Base-by-base conservation (phyloP, 2,329 filamentous ascomycete genomes). In the Lojkania enalia region DNA sequence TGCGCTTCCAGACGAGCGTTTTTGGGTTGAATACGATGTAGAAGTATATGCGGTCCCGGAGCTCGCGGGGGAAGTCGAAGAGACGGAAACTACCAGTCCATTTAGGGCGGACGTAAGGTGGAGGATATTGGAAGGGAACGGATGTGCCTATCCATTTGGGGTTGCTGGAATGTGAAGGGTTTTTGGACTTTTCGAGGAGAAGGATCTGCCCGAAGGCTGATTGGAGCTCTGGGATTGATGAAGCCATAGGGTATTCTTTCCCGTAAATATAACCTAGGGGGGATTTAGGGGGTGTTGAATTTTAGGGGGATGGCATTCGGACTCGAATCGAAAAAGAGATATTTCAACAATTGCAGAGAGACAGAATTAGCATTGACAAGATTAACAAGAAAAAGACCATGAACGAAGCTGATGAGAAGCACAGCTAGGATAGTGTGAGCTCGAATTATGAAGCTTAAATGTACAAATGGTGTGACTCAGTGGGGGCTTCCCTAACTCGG, bases 31-130 rank as follows among this genome's bases (percentile, higher is more conserved):
- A 44, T 31, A 61, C 30, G 18, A 39, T 31, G 35, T 54, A 37
- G 20, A 41, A 50, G 30, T 60, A 59, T 14, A 61, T 59, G 6
- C 20, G 35, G 35, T 63, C 58, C 13, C 57, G 48, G 2, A 63
- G 40, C 31, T 63, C 59, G 14, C 53, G 56, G 2, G 59, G 57
- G 20, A 58, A 44, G 16, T 39, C 15, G 31, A 58, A 44, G 25
- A 60, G 33, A n/a, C 25, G 16, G 35, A 63, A 55, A 14, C 35
- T 3, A 15, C 51, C 48, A 19, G 46, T 54, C 54, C 49, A 54
- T 36, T 37, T 41, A 30, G 32, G 11, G 37, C 14, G 14, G 11
- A 9, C 14, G 29, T 12, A 9, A 15, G 21, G 15, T 16, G 27
- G 6, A 29, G 5, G 19, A 13, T 23, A 12, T 19, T 35, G 25